A percentile compares a stretch with the other conserved stretches of the same genome.
These are phyloP conservation scores for Alternaria tenuissima DNA, from an alignment of 2,329 filamentous ascomycete genomes.

Conservation along the genomic window DNA sequence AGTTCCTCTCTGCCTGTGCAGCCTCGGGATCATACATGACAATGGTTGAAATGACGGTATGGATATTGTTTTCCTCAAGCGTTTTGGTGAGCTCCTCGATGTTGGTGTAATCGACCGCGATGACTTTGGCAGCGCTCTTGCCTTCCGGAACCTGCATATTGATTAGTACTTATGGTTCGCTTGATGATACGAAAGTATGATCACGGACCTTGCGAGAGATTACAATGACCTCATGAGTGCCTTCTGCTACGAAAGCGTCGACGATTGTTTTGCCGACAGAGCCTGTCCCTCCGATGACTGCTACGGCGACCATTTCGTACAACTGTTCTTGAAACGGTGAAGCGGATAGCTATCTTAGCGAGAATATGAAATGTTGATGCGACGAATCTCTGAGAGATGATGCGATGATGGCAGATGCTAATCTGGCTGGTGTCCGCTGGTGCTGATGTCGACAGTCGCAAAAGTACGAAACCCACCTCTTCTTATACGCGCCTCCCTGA, in stretches of 20 bases:
- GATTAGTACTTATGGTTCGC: background rate
- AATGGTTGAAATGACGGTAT: background rate
- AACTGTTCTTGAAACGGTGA: background rate
- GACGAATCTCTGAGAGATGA: background rate
- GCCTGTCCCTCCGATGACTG: slow-evolving; percentile 59
- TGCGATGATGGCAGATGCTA: background rate
- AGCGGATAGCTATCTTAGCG: background rate
- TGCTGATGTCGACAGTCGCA: background rate
- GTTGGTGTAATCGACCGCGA: background rate
- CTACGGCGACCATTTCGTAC: slow-evolving; percentile 52
- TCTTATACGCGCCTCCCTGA: background rate
- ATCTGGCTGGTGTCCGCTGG: background rate
- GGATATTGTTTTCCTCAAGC: background rate
- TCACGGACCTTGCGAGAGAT: slow-evolving; percentile 45
- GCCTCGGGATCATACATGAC: background rate
- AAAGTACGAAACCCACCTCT: background rate
- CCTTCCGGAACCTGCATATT: background rate
- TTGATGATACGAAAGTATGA: background rate
- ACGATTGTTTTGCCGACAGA: slow-evolving; percentile 58
- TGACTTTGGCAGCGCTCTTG: background rate
- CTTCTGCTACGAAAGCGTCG: slow-evolving; percentile 51
- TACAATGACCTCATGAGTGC: slow-evolving; percentile 52
- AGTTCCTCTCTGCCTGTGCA: background rate
- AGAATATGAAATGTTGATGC: rapidly evolving
- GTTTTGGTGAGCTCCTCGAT: background rate